Evolutionary conservation across 2,329 filamentous ascomycete species (phyloP), one percentile per base, ranked within the genome.

Genomic region (Didymella segeticola): DNA sequence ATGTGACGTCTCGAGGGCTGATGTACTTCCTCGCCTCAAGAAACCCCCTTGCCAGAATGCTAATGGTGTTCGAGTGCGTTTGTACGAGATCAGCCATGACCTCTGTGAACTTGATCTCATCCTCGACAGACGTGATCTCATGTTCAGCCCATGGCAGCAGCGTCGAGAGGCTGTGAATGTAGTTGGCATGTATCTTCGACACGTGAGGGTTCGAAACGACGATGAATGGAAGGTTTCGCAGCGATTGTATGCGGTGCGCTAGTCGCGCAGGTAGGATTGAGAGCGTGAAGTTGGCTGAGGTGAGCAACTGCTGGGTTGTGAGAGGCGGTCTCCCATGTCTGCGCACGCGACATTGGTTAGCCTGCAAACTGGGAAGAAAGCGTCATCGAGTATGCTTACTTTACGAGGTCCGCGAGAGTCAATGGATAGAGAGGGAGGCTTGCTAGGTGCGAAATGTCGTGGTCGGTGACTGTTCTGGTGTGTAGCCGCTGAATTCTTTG

Each of bases 181-280:
- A 99, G 77, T 97, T 98, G 76, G 90, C 88, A 80, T 98, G 96
- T 61, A 99, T 99, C 67, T 89, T 88, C 22, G 89, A 90, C 64
- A 99, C 92, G 72, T 97, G 91, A 1, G 92, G 91, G 72, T 99
- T 98, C n/a, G 93, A 93, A 22, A 99, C 95, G 49, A 99, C 93
- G 61, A 99, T 98, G 76, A 93, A 99, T 0, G 95, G 95, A 8
- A 99, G 85, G 72, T 96, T 96, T 60, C 93, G 89, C 15, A 99
- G 82, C 36, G 92, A 91, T 74, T 96, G 90, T 61, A 99, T 96
- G 51, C 95, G 91, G 73, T 96, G 91, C 22, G 95, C 95, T 22
- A 99, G 87, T 30, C 95, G 91, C 43, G 95, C 90, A 12, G 95
- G 95, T 9, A 98, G 87, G 47, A 97, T 89, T 23, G 89, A 90